These are phyloP conservation scores for Coelastrella sp. DNA, from an alignment of 139 green algal species.

Conservation along the genomic window DNA sequence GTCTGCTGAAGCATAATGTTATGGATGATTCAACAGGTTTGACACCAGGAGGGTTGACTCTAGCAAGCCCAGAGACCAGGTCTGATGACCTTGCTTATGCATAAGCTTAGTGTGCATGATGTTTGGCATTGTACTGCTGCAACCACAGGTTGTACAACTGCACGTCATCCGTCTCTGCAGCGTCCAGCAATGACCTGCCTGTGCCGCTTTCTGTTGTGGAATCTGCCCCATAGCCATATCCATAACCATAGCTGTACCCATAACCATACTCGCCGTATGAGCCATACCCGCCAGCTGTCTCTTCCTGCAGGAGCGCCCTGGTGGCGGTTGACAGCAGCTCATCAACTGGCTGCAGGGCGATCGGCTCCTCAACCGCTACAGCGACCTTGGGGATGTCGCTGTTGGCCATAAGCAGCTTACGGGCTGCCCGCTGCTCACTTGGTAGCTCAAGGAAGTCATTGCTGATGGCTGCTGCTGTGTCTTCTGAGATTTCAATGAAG, in stretches of 20 bases:
- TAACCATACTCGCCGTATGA: constrained; percentile 8
- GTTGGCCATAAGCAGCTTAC: constrained; percentile 25
- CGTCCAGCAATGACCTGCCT: background rate
- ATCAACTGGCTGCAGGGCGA: background rate
- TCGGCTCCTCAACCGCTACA: background rate
- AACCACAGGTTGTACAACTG: constrained; percentile 29
- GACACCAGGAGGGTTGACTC: background rate
- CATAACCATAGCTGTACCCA: background rate
- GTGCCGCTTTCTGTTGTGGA: background rate
- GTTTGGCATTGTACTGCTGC: background rate
- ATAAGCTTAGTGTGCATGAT: background rate
- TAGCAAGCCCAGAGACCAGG: background rate
- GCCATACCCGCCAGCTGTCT: background rate
- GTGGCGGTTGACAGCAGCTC: background rate
- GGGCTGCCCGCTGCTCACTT: background rate
- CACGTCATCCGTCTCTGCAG: constrained; percentile 19
- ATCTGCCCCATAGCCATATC: background rate
- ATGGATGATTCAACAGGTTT: too few species aligned
- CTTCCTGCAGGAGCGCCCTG: constrained; percentile 1
- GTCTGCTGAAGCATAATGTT: too few species aligned
- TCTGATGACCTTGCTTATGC: background rate
- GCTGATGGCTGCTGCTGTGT: background rate
- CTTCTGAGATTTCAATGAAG: constrained; percentile 11
- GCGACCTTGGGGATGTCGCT: background rate
- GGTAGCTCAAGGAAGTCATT: background rate